Conservation (phyloP, 805 yeast species). For the Candida nemodendra region DNA sequence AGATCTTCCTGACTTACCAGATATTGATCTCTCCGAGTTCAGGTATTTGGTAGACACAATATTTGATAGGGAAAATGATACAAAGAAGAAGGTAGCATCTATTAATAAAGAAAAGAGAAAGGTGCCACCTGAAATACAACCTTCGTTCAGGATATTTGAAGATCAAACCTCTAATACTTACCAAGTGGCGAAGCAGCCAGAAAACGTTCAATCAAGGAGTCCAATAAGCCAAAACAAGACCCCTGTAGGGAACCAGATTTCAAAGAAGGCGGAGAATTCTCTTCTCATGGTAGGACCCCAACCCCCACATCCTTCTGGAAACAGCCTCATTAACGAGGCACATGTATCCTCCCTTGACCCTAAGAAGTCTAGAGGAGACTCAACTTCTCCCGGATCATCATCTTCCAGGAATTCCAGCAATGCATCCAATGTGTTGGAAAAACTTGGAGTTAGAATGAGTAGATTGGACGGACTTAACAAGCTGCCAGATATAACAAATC, state of each 20-base stretch:
- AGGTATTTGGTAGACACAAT: conserved; percentile 32
- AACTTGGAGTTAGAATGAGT: conserved; percentile 30
- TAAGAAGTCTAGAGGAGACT: conserved; percentile 5
- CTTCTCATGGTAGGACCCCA: too few species aligned
- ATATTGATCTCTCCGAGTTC: conserved; percentile 27
- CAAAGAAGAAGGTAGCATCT: neutral
- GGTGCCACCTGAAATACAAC: neutral
- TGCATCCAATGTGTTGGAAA: conserved; percentile 26
- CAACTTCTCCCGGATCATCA: neutral
- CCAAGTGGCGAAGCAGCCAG: neutral
- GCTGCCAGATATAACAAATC: conserved; percentile 1
- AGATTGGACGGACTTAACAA: conserved; percentile 20
- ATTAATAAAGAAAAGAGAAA: neutral
- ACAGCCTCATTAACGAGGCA: neutral
- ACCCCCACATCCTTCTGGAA: neutral
- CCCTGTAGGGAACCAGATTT: conserved; percentile 3
- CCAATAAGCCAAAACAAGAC: conserved; percentile 8
- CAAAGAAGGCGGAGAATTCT: neutral
- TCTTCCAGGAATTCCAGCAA: conserved; percentile 6
- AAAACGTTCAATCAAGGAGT: neutral
- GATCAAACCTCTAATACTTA: conserved; percentile 7
- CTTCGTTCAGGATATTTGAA: conserved; percentile 2
- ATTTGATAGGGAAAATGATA: conserved; percentile 18
- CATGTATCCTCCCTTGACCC: conserved; percentile 26
- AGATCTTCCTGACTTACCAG: conserved; percentile 29